Evolutionary conservation across 495 filamentous ascomycete genomes (phyloP).

Genomic region (Penicillium taxi): DNA sequence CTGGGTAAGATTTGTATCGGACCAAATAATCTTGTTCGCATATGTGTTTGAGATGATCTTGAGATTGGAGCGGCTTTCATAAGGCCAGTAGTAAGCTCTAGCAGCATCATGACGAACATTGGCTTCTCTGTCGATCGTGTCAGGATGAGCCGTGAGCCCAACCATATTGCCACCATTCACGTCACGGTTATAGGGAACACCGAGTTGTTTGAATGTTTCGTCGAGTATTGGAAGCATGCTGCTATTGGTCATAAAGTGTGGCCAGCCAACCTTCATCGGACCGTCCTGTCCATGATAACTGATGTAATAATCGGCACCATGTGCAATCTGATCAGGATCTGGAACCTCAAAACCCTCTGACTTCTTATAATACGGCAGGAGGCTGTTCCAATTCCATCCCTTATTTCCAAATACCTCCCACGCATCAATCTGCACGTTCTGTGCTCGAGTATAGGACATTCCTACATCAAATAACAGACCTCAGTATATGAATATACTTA

Average conservation of each 20-base stretch:
- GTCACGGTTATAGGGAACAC: conserved; percentile 31
- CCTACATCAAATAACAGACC: conserved; percentile 22
- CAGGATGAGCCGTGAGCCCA: conserved; percentile 34
- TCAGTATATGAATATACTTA: neutral
- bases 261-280: conserved; percentile 42
- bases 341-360: conserved; percentile 34
- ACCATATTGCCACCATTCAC: conserved; percentile 33
- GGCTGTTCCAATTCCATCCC: conserved; percentile 54
- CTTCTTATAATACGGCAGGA: conserved; percentile 52
- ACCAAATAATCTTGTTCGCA: conserved; percentile 32
- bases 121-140: conserved; percentile 31
- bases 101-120: conserved; percentile 47
- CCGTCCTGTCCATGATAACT: conserved; percentile 40
- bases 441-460: conserved; percentile 39
- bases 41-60: conserved; percentile 26
- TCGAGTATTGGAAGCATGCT: conserved; percentile 21
- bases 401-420: conserved; percentile 54
- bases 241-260: conserved; percentile 17
- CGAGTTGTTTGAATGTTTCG: conserved; percentile 20
- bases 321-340: conserved; percentile 25
- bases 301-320: conserved; percentile 39
- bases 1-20: conserved; percentile 1
- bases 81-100: conserved; percentile 40
- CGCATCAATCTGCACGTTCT: conserved; percentile 37
- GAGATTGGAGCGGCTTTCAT: conserved; percentile 20